phyloP scores from a whole-genome alignment of 352 stramenopile genomes.

The Globisporangium okanoganense region DNA sequence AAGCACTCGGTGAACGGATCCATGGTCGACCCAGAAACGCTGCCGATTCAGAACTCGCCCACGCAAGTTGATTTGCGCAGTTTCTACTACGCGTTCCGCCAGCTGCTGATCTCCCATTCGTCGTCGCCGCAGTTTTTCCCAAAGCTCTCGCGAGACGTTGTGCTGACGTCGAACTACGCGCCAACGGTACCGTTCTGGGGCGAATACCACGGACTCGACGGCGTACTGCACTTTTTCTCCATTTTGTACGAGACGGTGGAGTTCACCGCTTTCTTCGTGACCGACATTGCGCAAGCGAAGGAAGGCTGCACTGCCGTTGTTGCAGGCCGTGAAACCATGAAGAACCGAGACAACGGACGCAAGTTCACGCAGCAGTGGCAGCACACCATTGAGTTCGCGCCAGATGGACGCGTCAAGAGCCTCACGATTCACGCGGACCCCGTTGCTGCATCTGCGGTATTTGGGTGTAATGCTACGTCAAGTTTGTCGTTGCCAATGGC shows the following conservation, averaged over 20 bases:
- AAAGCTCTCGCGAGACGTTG: conserved; percentile 79
- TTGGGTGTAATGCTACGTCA: conserved; percentile 84
- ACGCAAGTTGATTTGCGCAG: conserved; percentile 82
- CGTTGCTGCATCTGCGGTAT: conserved; percentile 81
- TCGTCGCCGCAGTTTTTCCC: conserved; percentile 87
- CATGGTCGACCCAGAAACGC: conserved; percentile 21
- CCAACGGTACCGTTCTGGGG: conserved; percentile 87
- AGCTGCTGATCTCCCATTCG: conserved; percentile 86
- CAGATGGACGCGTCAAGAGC: conserved; percentile 83
- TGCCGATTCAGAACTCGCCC: conserved; percentile 44
- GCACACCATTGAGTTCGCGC: conserved; percentile 87
- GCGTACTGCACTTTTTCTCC: conserved; percentile 87
- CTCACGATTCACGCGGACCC: conserved; percentile 82
- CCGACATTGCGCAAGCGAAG: conserved; percentile 83
- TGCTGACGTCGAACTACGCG: conserved; percentile 86
- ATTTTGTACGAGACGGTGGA: conserved; percentile 88
- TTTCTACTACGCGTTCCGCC: conserved; percentile 86
- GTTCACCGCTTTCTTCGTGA: conserved; percentile 88
- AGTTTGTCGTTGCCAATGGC: conserved; percentile 83
- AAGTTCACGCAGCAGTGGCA: conserved; percentile 90
- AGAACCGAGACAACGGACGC: conserved; percentile 83
- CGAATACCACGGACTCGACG: conserved; percentile 85
- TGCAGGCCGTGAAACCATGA: conserved; percentile 83
- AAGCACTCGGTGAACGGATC: conserved; percentile 30
- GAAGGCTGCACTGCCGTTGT: conserved; percentile 82